Percentiles rank a stretch among this genome's conserved stretches.
Conservation (phyloP, 1,139 yeast species). For the Yamadazyma dushanensis region DNA sequence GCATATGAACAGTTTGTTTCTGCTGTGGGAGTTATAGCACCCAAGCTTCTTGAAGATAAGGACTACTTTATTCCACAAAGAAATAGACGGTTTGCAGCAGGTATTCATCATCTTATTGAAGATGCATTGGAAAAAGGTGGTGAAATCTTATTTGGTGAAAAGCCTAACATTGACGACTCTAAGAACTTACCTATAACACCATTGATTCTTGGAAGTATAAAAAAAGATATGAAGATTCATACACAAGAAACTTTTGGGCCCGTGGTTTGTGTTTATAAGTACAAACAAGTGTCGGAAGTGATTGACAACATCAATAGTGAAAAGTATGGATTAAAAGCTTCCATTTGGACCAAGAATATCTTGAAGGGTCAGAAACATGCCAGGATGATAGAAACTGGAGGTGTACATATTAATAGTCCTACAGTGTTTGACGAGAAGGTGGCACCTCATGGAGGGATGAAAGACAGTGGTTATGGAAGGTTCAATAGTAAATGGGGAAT, state of each 20-base stretch:
- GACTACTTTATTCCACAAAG: conserved; percentile 31
- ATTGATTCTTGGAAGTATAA: conserved; percentile 35
- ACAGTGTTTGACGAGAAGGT: conserved; percentile 52
- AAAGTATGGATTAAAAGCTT: conserved; percentile 50
- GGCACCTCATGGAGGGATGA: conserved; percentile 58
- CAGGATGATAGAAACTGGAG: conserved; percentile 40
- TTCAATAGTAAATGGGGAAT: conserved; percentile 55
- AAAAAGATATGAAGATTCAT: conserved; percentile 31
- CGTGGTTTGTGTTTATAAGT: conserved; percentile 37
- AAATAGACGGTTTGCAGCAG: conserved; percentile 23
- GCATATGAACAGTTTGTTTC: conserved; percentile 29
- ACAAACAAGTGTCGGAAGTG: conserved; percentile 28
- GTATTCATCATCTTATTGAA: conserved; percentile 26
- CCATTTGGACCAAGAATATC: conserved; percentile 54
- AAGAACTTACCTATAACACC: conserved; percentile 23
- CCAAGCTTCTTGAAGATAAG: conserved; percentile 17
- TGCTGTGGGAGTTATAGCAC: conserved; percentile 22
- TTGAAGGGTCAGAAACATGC: conserved; percentile 40
- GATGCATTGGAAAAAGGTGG: conserved; percentile 51
- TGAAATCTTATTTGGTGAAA: conserved; percentile 24
- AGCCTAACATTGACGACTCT: conserved; percentile 5
- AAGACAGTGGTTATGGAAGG: conserved; percentile 51
- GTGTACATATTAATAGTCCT: conserved; percentile 52
- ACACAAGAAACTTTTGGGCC: conserved; percentile 52
- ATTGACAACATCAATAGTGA: conserved; percentile 29